Percentiles rank a stretch among this genome's conserved stretches.
These are phyloP conservation scores for Eucalyptus cladocalyx DNA, from an alignment of 345 rosid species.

Conservation along the genomic window DNA sequence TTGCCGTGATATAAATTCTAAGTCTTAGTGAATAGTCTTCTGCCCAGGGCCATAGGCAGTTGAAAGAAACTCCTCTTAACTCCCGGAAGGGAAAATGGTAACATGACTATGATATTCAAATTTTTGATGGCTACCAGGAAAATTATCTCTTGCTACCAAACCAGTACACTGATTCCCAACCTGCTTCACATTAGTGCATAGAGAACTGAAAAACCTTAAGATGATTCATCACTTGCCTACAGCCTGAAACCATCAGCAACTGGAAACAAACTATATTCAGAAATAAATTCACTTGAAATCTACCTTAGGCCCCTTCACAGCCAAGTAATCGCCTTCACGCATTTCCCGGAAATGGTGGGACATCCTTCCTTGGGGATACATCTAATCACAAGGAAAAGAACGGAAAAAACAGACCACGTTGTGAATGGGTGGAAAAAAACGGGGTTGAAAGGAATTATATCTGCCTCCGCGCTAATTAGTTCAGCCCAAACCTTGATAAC, in stretches of 20 bases:
- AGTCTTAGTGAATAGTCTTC: neutral
- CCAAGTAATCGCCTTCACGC: constrained; percentile 40
- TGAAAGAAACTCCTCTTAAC: neutral
- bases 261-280: neutral
- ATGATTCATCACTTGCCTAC: neutral
- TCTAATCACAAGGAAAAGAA: constrained; percentile 7
- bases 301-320: constrained; percentile 75
- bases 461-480: neutral
- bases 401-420: neutral
- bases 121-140: neutral
- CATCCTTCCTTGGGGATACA: constrained; percentile 80
- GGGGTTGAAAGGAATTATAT: neutral
- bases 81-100: neutral
- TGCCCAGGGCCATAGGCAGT: neutral
- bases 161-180: neutral
- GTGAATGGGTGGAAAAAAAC: neutral
- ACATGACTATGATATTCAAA: neutral
- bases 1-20: neutral
- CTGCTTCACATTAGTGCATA: neutral
- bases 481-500: constrained; percentile 31
- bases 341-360: constrained; percentile 59
- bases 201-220: neutral
- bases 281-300: neutral
- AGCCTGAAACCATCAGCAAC: neutral
- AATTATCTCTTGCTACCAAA: neutral